Evolutionary conservation across 768 basidiomycete species (phyloP), one percentile per base, ranked within the genome.

Genomic region (Mycena albidolilacea): DNA sequence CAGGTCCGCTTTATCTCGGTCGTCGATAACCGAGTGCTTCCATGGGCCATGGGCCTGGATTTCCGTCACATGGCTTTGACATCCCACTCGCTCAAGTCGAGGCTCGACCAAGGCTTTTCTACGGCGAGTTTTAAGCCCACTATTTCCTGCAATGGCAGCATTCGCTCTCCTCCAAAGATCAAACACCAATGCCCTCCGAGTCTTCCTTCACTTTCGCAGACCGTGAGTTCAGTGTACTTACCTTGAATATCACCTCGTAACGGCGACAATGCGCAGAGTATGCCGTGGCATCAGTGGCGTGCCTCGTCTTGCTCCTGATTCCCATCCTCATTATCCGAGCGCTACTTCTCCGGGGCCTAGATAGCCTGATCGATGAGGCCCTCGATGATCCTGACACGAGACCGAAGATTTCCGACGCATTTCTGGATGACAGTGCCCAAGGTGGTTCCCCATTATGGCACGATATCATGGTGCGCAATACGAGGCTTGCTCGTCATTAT

Each of bases 381-480:
- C 54, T 55, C 23, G 54, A 55, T 35, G 54, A 55, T 55, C 54
- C 23, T 55, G 54, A 30, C 21, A 52, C 50, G 50, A 52, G 50
- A 52, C 54, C 54, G 23, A 55, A 55, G 54, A 8, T 55, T 55
- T 55, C 6, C 54, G 54, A 55, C 23, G 54, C 54, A 11, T 55
- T 55, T 55, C 11, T 55, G 54, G 54, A 55, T 55, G 21, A 14
- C 54, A 55, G 54, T 55, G 23, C 23, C 23, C 54, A 55, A 35
- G 23, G 54, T 55, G 54, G 23, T 35, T 35, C 54, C 23, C 54
- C 54, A 55, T 55, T 55, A 55, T 55, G 54, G 54, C 54, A 30
- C 54, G 23, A 55, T 55, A 55, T 55, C 54, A 55, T 55, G 54
- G 54, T 55, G 54, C 23, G 54, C 54, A 55, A 55, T 55, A 10